Base-by-base conservation (phyloP, 2,329 filamentous ascomycete species). In the Colletotrichum caudatum region DNA sequence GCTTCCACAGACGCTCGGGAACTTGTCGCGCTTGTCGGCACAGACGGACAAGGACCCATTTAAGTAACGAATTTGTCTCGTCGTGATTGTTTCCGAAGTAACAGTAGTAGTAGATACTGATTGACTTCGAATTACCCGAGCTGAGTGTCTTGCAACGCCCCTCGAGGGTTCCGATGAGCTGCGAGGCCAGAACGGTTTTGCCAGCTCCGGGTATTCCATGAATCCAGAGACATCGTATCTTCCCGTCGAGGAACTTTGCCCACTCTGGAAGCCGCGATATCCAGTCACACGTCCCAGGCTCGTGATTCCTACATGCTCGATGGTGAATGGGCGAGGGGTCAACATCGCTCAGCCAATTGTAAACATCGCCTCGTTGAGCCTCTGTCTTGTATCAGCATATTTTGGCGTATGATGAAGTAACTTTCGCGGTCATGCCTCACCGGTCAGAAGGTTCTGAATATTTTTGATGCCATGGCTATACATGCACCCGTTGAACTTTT, bases 111-210 rank as follows among this genome's bases (percentile, higher is more conserved):
- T 26, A 56, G 6, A 51, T 4, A 1, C 41, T 54, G 1, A 20
- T 3, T 12, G 41, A 64, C 0, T 1, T 11, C 3, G 33, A 9
- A 16, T 1, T 20, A 8, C 0, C 5, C 2, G 0, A 3, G 23
- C 23, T 5, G 1, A 1, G 23, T 5, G 0, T 6, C n/a, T 1
- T 2, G 5, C 63, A 70, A 0, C n/a, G 14, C 1, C 29, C 0
- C 3, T 23, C 46, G 1, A 62, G 29, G 3, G 11, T n/a, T 0
- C 7, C 0, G 18, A 66, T 50, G 0, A 70, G 39, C 3, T 61
- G 68, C 0, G 68, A 70, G 0, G 68, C 63, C 1, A 70, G 33
- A 0, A 70, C 0, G 0, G 68, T 67, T n/a, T 70, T 70, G 0
- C 68, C 63, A 0, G 68, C 56, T 6, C 68, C 68, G 1, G 68